Evolutionary conservation across 129 eudicot genomes (phyloP).

Genomic region (Gnaphalium uliginosum): DNA sequence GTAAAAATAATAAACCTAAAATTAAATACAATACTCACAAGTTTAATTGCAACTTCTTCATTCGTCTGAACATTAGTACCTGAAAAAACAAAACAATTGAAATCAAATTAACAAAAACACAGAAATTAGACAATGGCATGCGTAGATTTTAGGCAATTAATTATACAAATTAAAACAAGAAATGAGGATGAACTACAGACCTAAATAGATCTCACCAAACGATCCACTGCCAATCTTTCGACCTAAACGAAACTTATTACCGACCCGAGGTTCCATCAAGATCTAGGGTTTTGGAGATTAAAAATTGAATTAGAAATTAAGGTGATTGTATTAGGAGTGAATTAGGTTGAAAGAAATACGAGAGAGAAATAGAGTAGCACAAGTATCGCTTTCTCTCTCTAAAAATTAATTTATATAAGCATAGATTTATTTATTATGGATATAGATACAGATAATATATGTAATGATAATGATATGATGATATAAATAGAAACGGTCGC

Average conservation of each 20-base stretch:
- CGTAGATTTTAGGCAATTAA: background rate
- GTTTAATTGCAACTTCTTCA: slow-evolving; percentile 97
- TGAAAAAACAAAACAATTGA: slow-evolving; percentile 29
- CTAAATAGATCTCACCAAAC: slow-evolving; percentile 96
- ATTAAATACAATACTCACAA: slow-evolving; percentile 46
- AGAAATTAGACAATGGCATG: background rate
- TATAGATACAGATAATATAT: background rate
- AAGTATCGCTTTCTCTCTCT: background rate
- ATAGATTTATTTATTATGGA: slow-evolving; percentile 4
- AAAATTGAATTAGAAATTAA: background rate
- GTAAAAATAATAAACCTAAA: background rate
- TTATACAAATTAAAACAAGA: background rate
- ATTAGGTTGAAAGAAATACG: slow-evolving; percentile 31
- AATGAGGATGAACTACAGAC: slow-evolving; percentile 33
- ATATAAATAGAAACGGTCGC: background rate
- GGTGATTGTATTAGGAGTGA: slow-evolving; percentile 26
- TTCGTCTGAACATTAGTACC: slow-evolving; percentile 93
- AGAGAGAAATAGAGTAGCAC: slow-evolving; percentile 26
- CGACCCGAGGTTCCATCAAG: slow-evolving; percentile 94
- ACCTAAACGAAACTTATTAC: slow-evolving; percentile 88
- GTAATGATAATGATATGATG: background rate
- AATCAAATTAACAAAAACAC: slow-evolving; percentile 16
- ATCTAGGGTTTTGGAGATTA: slow-evolving; percentile 33
- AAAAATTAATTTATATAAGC: background rate
- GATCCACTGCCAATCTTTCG: slow-evolving; percentile 98